Percentiles rank a stretch among this genome's conserved stretches.
These are phyloP conservation scores for Dactylellina haptotyla DNA, from an alignment of 2,329 filamentous ascomycete genomes.

Conservation along the genomic window DNA sequence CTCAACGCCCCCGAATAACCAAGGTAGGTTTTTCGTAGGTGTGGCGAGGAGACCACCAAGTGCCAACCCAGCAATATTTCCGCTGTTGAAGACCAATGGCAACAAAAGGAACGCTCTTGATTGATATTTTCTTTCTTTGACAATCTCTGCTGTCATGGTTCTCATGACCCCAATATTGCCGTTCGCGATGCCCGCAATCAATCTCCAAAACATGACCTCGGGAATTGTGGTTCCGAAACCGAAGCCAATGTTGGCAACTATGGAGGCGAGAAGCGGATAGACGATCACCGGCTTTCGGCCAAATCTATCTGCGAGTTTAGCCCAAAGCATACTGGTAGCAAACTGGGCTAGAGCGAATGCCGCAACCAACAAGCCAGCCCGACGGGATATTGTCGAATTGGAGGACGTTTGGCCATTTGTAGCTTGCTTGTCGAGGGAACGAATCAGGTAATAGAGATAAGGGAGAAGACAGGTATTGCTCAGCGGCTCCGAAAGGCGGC, in stretches of 20 bases:
- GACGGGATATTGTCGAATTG: constrained; percentile 74
- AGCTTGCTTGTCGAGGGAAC: constrained; percentile 68
- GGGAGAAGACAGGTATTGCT: constrained; percentile 80
- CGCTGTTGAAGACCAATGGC: constrained; percentile 75
- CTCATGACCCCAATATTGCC: constrained; percentile 80
- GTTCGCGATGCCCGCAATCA: constrained; percentile 74
- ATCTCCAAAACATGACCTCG: constrained; percentile 73
- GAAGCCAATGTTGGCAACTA: constrained; percentile 74
- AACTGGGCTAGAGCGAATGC: constrained; percentile 86
- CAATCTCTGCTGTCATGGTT: constrained; percentile 78
- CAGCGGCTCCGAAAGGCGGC: constrained; percentile 82
- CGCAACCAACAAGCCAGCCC: constrained; percentile 81
- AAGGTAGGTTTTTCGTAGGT: constrained; percentile 62
- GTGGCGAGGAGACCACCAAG: constrained; percentile 65
- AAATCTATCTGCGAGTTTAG: constrained; percentile 72
- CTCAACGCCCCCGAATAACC: constrained; percentile 64
- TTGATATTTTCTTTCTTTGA: constrained; percentile 73
- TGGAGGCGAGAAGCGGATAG: constrained; percentile 77
- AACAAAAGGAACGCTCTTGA: constrained; percentile 64
- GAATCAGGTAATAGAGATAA: constrained; percentile 90
- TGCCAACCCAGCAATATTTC: constrained; percentile 70
- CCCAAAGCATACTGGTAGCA: constrained; percentile 84
- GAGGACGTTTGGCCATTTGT: constrained; percentile 60
- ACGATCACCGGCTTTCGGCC: constrained; percentile 82
- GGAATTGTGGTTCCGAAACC: constrained; percentile 74